Evolutionary conservation across 2,329 filamentous ascomycete genomes (phyloP).

Genomic region (Magnaporthales sp.): DNA sequence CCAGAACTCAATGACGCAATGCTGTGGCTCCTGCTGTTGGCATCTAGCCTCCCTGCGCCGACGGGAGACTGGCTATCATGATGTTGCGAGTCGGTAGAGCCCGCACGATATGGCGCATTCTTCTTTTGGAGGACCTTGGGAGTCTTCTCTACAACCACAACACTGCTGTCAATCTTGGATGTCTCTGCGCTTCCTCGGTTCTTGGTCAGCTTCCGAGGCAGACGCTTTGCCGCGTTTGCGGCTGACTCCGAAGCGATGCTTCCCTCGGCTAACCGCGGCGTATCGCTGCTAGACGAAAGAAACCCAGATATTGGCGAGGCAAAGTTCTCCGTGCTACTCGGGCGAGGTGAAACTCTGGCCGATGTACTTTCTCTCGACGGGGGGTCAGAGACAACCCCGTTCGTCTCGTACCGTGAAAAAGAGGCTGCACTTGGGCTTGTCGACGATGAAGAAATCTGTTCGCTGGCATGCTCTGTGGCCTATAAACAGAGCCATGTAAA

Average conservation of each 20-base stretch:
- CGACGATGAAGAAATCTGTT: neutral
- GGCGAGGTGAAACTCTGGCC: neutral
- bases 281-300: conserved; percentile 6
- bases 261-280: conserved; percentile 5
- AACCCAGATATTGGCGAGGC: neutral
- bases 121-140: conserved; percentile 28
- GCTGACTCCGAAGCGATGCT: neutral
- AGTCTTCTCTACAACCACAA: conserved; percentile 21
- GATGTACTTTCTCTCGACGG: neutral
- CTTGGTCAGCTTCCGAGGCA: conserved; percentile 33
- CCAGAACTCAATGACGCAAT: conserved; percentile 1
- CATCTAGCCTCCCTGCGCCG: neutral
- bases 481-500: conserved; percentile 16
- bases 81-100: conserved; percentile 8
- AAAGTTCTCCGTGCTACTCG: neutral
- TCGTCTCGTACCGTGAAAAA: neutral
- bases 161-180: conserved; percentile 7
- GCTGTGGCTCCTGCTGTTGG: conserved; percentile 3
- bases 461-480: neutral
- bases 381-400: neutral
- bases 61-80: neutral
- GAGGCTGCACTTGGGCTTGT: neutral
- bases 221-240: conserved; percentile 18
- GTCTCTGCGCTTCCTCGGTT: conserved; percentile 18
- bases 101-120: conserved; percentile 19